Evolutionary conservation across 768 basidiomycete species (phyloP).

Genomic region (Pholiota conissans): DNA sequence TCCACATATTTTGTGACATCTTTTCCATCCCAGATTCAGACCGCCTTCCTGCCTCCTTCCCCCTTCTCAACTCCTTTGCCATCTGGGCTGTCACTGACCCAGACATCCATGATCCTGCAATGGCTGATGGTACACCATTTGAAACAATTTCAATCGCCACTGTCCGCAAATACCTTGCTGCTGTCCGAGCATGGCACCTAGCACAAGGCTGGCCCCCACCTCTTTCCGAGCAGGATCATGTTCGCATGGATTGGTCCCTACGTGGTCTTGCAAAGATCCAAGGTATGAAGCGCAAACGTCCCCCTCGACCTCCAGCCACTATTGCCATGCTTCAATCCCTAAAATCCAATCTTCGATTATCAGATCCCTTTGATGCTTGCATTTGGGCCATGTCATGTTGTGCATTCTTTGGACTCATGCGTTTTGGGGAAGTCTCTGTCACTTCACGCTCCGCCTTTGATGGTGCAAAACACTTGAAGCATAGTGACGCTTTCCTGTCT

Average conservation of each 20-base stretch:
- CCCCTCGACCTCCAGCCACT: slow-evolving; percentile 32
- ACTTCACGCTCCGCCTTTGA: slow-evolving; percentile 18
- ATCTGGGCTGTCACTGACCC: slow-evolving; percentile 36
- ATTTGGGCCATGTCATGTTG: slow-evolving; percentile 35
- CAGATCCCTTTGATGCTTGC: slow-evolving; percentile 37
- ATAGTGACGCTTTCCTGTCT: slow-evolving; percentile 18
- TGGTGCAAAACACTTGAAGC: slow-evolving; percentile 21
- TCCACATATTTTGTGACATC: slow-evolving; percentile 23
- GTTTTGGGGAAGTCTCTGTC: slow-evolving; percentile 37
- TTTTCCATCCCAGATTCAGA: slow-evolving; percentile 16
- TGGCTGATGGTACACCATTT: slow-evolving; percentile 17
- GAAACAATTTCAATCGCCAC: slow-evolving; percentile 28
- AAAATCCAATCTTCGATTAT: slow-evolving; percentile 17
- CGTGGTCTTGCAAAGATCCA: slow-evolving; percentile 28
- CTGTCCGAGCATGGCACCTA: slow-evolving; percentile 36
- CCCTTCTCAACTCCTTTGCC: slow-evolving; percentile 32
- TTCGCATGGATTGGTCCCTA: slow-evolving; percentile 27
- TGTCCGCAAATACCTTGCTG: slow-evolving; percentile 34
- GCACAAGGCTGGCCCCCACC: slow-evolving; percentile 38
- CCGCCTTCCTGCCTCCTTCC: slow-evolving; percentile 21
- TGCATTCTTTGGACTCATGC: slow-evolving; percentile 41
- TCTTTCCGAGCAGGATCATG: slow-evolving; percentile 17
- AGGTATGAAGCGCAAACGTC: slow-evolving; percentile 9
- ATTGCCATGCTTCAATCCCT: slow-evolving; percentile 29
- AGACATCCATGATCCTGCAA: neutral